phyloP scores from a whole-genome alignment of 2,329 filamentous ascomycete genomes.

The Beauveria brongniartii region DNA sequence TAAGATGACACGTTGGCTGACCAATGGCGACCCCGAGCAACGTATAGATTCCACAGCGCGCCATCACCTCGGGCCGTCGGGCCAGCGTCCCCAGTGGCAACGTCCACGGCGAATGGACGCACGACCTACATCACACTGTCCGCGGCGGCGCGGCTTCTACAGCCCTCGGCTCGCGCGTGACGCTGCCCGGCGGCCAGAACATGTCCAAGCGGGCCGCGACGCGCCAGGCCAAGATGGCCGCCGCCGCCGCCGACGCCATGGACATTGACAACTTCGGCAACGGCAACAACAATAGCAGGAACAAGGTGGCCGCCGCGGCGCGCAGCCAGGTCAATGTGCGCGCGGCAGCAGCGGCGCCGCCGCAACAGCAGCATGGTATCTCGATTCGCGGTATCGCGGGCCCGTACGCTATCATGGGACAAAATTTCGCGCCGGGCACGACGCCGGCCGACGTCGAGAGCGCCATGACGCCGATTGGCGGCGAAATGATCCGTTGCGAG shows the following conservation, averaged over 20 bases:
- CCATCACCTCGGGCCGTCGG: constrained; percentile 19
- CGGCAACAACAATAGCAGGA: constrained; percentile 17
- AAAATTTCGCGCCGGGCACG: constrained; percentile 76
- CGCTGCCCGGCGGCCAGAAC: constrained; percentile 28
- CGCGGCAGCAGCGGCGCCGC: constrained; percentile 15
- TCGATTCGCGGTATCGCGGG: constrained; percentile 67
- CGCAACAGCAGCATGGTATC: constrained; percentile 39
- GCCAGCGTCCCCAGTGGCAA: constrained; percentile 38
- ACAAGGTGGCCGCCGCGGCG: constrained; percentile 14
- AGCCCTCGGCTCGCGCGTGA: constrained; percentile 41
- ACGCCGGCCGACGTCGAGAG: constrained; percentile 77
- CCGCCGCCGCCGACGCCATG: constrained; percentile 34
- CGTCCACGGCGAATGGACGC: constrained; percentile 62
- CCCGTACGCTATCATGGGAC: constrained; percentile 63
- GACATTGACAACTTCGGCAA: constrained; percentile 19
- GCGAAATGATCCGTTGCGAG: constrained; percentile 57
- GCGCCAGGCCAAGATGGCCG: constrained; percentile 32
- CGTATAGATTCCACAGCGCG: constrained; percentile 16
- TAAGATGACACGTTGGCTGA: background rate
- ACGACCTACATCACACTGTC: constrained; percentile 53
- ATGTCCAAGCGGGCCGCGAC: constrained; percentile 20
- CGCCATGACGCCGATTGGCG: constrained; percentile 69
- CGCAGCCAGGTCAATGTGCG: constrained; percentile 14
- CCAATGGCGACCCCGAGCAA: background rate
- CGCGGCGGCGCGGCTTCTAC: constrained; percentile 24